These are phyloP conservation scores for Tetrahymena elliotti DNA, from an alignment of 73 alveolate species.

Conservation along the genomic window DNA sequence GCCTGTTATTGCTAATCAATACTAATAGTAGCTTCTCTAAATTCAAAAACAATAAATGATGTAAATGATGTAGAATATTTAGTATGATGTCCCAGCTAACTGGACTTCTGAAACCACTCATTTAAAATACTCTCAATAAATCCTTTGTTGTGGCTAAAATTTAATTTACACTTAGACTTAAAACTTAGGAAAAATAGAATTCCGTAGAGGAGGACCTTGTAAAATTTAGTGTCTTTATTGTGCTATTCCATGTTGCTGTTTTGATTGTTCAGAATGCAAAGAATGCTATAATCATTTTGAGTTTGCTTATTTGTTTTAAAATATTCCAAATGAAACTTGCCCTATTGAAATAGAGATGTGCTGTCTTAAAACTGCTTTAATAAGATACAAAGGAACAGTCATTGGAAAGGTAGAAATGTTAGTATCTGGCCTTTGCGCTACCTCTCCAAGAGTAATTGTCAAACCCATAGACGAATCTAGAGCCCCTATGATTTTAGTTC, in stretches of 20 bases:
- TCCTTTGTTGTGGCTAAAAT: neutral
- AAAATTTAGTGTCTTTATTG: too few species aligned
- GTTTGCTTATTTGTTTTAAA: neutral
- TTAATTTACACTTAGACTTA: neutral
- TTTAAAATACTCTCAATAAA: neutral
- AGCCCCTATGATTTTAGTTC: neutral
- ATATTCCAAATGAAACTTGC: neutral
- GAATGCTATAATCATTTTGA: neutral
- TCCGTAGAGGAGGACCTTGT: neutral
- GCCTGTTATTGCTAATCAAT: too few species aligned
- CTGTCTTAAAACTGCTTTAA: neutral
- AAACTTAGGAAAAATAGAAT: neutral
- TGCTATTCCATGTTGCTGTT: too few species aligned
- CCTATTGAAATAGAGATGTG: neutral
- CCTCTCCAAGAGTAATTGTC: neutral
- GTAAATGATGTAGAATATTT: neutral
- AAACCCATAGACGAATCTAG: neutral
- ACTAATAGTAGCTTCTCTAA: neutral
- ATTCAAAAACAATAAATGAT: too few species aligned
- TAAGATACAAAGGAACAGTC: neutral
- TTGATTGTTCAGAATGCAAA: neutral
- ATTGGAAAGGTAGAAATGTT: neutral
- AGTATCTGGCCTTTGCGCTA: neutral
- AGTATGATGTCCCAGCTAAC: neutral
- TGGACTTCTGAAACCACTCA: neutral